Evolutionary conservation across 768 basidiomycete species (phyloP), one percentile per base, ranked within the genome.

Genomic region (Polyporus arcularius): DNA sequence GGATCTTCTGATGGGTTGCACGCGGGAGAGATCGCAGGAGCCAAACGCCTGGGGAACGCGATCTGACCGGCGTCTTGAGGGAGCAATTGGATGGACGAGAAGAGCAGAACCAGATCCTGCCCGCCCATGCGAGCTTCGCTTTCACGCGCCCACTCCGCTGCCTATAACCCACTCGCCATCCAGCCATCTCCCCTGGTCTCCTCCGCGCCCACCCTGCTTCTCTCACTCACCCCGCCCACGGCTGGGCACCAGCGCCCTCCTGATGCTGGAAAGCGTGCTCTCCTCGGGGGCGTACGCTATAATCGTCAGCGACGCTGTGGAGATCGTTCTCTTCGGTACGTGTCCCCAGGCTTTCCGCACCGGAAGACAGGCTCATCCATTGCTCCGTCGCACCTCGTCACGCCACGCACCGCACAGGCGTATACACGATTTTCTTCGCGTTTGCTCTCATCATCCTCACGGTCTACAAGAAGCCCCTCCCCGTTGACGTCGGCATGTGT

Each of bases 271-370:
- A 32, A 12, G 28, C 53, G n/a, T 62, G 18, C 42, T 18, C n/a
- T 43, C 56, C 47, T 15, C 49, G 30, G 61, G 61, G 32, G 52
- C 61, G n/a, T 62, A 62, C 42, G 56, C 28, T n/a, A 35, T 62
- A 30, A 52, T 62, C 39, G 57, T 62, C 53, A 58, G 61, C 57
- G 48, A 62, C 30, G 18, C 61, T 14, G 47, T 55, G 18, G 61
- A 62, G 57, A 62, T 62, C 47, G 21, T 58, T 15, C 53, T 62
- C 18, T 62, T 62, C 39, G 61, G 61, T 62, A 15, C 16, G 52
- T 39, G 43, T 41, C 8, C 31, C 28, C 12, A 16, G 11, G 16
- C 15, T 41, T 47, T 35, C 10, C 18, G 42, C 55, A 43, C 31
- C 21, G 16, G 18, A 26, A 6, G 32, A n/a, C 35, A 12, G 16